phyloP scores from a whole-genome alignment of 2,329 filamentous ascomycete species.

The Epichloe elymi region DNA sequence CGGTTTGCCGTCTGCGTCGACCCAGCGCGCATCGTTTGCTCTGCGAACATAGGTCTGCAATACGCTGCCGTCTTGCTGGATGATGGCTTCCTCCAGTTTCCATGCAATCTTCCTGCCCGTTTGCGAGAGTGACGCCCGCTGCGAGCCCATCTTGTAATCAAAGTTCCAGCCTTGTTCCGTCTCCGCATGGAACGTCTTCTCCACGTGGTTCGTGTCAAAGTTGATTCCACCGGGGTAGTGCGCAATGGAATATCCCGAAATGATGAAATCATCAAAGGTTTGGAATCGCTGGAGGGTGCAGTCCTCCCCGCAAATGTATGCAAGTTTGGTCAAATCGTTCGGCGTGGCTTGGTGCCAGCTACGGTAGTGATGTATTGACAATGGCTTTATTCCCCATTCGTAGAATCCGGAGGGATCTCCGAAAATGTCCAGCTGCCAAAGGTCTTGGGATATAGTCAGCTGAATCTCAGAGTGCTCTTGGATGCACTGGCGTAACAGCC shows the following conservation, averaged over 20 bases:
- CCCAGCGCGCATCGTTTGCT: constrained; percentile 39
- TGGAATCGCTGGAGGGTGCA: constrained; percentile 46
- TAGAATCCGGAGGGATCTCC: constrained; percentile 50
- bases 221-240: constrained; percentile 39
- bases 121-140: constrained; percentile 30
- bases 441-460: constrained; percentile 38
- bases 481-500: constrained; percentile 28
- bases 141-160: constrained; percentile 36
- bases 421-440: constrained; percentile 48
- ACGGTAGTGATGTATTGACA: constrained; percentile 52
- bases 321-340: constrained; percentile 40
- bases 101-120: constrained; percentile 37
- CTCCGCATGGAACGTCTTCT: constrained; percentile 36
- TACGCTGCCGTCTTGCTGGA: constrained; percentile 34
- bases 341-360: constrained; percentile 42
- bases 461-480: constrained; percentile 45
- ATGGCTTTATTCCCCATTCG: constrained; percentile 43
- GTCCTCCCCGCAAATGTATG: constrained; percentile 32
- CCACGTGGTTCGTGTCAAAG: constrained; percentile 34
- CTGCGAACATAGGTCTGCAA: constrained; percentile 39
- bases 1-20: constrained; percentile 25
- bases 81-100: constrained; percentile 35
- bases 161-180: constrained; percentile 33
- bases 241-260: constrained; percentile 46
- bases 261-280: constrained; percentile 37